Conservation (phyloP, 148 eudicot species). For the Camellia granthamiana region DNA sequence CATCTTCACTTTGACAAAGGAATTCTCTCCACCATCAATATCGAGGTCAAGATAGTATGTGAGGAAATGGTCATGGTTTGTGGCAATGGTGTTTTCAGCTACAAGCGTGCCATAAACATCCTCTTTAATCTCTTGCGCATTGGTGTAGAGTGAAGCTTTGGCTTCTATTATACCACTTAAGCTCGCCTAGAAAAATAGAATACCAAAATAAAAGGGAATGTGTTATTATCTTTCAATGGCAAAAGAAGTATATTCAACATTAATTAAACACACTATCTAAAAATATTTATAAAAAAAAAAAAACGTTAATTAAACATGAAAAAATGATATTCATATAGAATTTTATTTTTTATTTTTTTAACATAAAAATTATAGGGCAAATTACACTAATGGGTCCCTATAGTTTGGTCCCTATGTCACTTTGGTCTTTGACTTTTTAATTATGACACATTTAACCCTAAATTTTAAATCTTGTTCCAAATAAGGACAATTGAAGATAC, state of each 20-base stretch:
- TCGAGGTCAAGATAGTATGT: conserved; percentile 35
- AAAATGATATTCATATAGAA: too few species aligned
- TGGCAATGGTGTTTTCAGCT: neutral
- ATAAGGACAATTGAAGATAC: too few species aligned
- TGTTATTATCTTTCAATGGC: neutral
- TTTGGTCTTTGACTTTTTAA: too few species aligned
- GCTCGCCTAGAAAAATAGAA: neutral
- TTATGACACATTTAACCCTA: too few species aligned
- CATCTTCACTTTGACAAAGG: conserved; percentile 30
- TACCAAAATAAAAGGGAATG: neutral
- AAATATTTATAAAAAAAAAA: too few species aligned
- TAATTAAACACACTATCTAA: neutral
- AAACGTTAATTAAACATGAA: too few species aligned
- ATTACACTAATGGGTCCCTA: too few species aligned
- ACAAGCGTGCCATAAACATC: conserved; percentile 10
- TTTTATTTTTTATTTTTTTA: too few species aligned
- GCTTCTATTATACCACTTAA: conserved; percentile 10
- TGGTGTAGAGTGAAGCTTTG: conserved; percentile 6
- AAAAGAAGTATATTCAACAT: neutral
- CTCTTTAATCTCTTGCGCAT: neutral
- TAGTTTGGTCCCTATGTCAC: too few species aligned
- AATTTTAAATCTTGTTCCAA: too few species aligned
- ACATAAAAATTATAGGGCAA: too few species aligned
- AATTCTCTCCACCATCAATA: conserved; percentile 31
- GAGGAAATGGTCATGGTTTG: conserved; percentile 14